Conservation (phyloP, 805 yeast species). For the Lipomyces yamadae region DNA sequence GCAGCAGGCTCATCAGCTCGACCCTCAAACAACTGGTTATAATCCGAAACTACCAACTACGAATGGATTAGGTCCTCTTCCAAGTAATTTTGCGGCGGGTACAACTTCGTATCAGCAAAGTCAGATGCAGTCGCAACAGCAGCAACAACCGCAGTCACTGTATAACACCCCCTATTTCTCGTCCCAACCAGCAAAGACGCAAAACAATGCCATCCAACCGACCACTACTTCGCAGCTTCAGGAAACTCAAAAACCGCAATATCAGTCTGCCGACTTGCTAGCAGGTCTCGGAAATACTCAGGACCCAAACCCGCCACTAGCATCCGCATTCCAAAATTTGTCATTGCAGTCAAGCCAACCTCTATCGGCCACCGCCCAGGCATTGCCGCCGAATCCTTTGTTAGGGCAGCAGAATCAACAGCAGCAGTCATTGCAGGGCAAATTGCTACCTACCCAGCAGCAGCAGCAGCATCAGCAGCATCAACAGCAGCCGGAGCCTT, state of each 20-base stretch:
- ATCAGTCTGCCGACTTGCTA: background rate
- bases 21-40: constrained; percentile 19
- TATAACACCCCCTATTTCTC: background rate
- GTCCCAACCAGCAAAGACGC: background rate
- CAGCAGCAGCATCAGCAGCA: constrained; percentile 13
- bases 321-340: constrained; percentile 16
- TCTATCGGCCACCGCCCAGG: background rate
- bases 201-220: background rate
- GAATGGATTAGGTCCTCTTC: constrained; percentile 10
- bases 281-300: background rate
- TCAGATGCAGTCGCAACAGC: constrained; percentile 9
- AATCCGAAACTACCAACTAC: background rate
- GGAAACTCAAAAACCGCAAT: background rate
- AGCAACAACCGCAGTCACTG: constrained; percentile 16
- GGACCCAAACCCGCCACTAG: background rate
- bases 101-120: background rate
- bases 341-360: constrained; percentile 13
- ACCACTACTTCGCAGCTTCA: background rate
- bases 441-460: no score
- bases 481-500: constrained; percentile 19
- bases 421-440: constrained; percentile 6
- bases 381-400: background rate
- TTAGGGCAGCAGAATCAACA: constrained; percentile 6
- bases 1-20: background rate
- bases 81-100: constrained; percentile 18